A percentile compares a stretch with the other conserved stretches of the same genome.
Conservation (phyloP, 768 basidiomycete species). For the Suillus sp. region DNA sequence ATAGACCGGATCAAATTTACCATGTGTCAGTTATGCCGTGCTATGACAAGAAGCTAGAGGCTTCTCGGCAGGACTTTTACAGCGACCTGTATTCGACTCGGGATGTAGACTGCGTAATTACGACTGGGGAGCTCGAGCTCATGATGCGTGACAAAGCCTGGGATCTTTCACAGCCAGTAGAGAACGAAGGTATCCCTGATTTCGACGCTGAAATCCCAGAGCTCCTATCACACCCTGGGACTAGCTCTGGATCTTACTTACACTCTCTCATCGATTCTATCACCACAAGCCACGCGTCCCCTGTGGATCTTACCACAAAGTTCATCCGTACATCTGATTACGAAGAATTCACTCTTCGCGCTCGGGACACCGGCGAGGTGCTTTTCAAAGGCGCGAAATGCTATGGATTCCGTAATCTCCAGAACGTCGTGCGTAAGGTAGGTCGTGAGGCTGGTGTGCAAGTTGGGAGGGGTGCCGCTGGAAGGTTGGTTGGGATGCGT, state of each 20-base stretch:
- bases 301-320: conserved; percentile 54
- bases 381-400: conserved; percentile 94
- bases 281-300: conserved; percentile 40
- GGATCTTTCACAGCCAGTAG: conserved; percentile 64
- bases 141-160: conserved; percentile 83
- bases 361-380: conserved; percentile 49
- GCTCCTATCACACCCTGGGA: conserved; percentile 75
- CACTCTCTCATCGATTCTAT: conserved; percentile 72
- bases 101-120: conserved; percentile 97
- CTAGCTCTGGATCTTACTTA: conserved; percentile 92
- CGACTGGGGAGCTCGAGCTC: conserved; percentile 89
- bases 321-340: conserved; percentile 74
- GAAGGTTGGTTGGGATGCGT: conserved; percentile 37
- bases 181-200: conserved; percentile 46
- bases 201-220: conserved; percentile 55
- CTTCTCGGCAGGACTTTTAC: conserved; percentile 92
- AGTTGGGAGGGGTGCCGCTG: conserved; percentile 71
- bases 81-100: conserved; percentile 77
- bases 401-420: conserved; percentile 96
- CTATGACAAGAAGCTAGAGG: conserved; percentile 99
- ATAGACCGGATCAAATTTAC: conserved; percentile 85
- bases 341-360: conserved; percentile 67
- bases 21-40: conserved; percentile 99
- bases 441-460: conserved; percentile 81
- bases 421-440: conserved; percentile 93